Conservation (phyloP, 192 early-diverging fungal species). For the Coemansia asiatica region DNA sequence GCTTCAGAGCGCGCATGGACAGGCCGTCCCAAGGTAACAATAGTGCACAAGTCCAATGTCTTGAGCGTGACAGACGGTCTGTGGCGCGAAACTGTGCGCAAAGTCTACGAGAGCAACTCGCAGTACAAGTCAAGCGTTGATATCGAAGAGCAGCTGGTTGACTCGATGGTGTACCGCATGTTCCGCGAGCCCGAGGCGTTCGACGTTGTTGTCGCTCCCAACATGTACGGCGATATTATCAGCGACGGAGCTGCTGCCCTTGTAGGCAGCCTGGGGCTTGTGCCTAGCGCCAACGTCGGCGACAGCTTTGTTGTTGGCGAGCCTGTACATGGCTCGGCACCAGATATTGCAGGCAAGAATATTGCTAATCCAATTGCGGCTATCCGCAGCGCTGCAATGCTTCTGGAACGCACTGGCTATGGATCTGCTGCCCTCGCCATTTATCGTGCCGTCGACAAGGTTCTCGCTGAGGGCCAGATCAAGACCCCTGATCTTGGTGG, state of each 20-base stretch:
- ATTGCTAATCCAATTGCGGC: conserved; percentile 97
- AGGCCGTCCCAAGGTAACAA: conserved; percentile 76
- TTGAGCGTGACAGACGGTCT: conserved; percentile 93
- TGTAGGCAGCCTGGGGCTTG: conserved; percentile 92
- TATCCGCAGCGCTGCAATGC: conserved; percentile 89
- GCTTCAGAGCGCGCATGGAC: conserved; percentile 65
- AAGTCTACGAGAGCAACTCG: conserved; percentile 66
- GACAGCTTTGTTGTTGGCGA: conserved; percentile 95
- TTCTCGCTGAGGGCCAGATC: conserved; percentile 64
- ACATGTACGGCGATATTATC: conserved; percentile 98
- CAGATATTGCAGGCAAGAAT: conserved; percentile 96
- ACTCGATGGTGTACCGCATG: conserved; percentile 98
- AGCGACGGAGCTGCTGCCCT: conserved; percentile 96
- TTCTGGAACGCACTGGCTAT: conserved; percentile 84
- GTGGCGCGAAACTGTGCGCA: conserved; percentile 89
- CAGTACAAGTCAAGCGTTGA: conserved; percentile 63
- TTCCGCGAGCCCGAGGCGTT: conserved; percentile 96
- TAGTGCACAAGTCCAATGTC: conserved; percentile 98
- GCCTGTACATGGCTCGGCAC: conserved; percentile 95
- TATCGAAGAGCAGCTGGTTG: conserved; percentile 96
- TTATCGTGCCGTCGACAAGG: conserved; percentile 82
- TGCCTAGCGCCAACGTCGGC: conserved; percentile 95
- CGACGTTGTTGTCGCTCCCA: conserved; percentile 96
- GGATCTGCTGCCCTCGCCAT: conserved; percentile 71
- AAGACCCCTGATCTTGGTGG: conserved; percentile 90